phyloP scores from a whole-genome alignment of 345 rosid species.

The Arabis alpina region DNA sequence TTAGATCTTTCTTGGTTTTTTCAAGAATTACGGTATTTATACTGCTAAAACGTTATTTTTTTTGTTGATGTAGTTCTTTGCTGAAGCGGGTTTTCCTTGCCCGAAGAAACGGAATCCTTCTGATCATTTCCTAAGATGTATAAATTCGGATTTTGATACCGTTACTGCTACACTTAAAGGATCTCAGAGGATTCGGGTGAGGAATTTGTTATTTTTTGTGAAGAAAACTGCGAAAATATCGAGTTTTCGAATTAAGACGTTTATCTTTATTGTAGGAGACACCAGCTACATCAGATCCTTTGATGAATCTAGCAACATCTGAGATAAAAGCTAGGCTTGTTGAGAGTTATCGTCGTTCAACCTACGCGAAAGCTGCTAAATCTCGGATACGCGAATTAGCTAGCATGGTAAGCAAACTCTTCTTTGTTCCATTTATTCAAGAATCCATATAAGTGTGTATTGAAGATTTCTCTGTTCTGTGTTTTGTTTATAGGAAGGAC shows the following conservation, averaged over 20 bases:
- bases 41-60: background rate
- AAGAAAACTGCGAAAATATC: background rate
- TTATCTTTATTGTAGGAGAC: conserved; percentile 51
- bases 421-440: background rate
- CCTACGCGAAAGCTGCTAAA: conserved; percentile 51
- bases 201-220: background rate
- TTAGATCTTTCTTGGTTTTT: background rate
- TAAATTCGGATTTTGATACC: conserved; percentile 70
- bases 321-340: conserved; percentile 74
- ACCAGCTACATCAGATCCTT: conserved; percentile 70
- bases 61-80: conserved; percentile 60
- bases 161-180: conserved; percentile 50
- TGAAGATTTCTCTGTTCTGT: background rate
- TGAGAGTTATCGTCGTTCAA: conserved; percentile 69
- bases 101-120: conserved; percentile 71
- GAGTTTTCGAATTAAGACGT: conserved; percentile 1
- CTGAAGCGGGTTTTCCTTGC: conserved; percentile 76
- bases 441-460: background rate
- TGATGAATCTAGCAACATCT: conserved; percentile 69
- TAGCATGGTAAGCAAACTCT: conserved; percentile 55
- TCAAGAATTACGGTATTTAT: conserved; percentile 2
- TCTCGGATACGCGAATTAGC: conserved; percentile 63
- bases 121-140: conserved; percentile 71
- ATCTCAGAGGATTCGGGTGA: conserved; percentile 45
- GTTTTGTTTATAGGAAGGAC: conserved; percentile 54